These are phyloP conservation scores for Cairneyella variabilis DNA, from an alignment of 495 filamentous ascomycete genomes.

Conservation along the genomic window DNA sequence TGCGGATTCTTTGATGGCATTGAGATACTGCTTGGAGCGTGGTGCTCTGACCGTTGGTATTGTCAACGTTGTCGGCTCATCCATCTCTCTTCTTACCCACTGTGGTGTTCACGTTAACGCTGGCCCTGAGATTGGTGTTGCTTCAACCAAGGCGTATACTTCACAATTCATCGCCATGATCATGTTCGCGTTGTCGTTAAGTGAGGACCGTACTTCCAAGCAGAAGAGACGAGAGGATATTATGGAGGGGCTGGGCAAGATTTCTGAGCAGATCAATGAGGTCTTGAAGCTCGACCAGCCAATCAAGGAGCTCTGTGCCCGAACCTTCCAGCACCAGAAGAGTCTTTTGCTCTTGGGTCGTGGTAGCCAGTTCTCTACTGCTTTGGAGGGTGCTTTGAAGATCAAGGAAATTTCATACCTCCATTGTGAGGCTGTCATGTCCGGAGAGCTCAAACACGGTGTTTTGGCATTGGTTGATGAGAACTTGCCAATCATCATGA, in stretches of 20 bases:
- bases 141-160: constrained; percentile 98
- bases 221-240: constrained; percentile 90
- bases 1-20: constrained; percentile 95
- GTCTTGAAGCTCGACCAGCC: constrained; percentile 85
- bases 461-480: constrained; percentile 96
- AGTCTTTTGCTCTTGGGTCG: constrained; percentile 87
- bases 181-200: constrained; percentile 96
- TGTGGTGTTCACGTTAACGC: constrained; percentile 99
- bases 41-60: constrained; percentile 96
- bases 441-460: constrained; percentile 97
- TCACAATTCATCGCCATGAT: constrained; percentile 99
- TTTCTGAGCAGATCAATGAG: constrained; percentile 88
- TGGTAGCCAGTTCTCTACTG: constrained; percentile 94
- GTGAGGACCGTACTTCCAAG: constrained; percentile 95
- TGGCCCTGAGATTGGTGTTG: constrained; percentile 97
- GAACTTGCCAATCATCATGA: constrained; percentile 99
- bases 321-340: constrained; percentile 95
- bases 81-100: constrained; percentile 96
- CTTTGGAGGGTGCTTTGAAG: constrained; percentile 96
- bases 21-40: constrained; percentile 95
- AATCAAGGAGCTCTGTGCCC: constrained; percentile 88
- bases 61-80: constrained; percentile 96
- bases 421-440: constrained; percentile 99
- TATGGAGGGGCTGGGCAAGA: constrained; percentile 82
- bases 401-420: constrained; percentile 99